Conservation (phyloP, 2,329 filamentous ascomycete species). For the Tolypocladium nubicola region DNA sequence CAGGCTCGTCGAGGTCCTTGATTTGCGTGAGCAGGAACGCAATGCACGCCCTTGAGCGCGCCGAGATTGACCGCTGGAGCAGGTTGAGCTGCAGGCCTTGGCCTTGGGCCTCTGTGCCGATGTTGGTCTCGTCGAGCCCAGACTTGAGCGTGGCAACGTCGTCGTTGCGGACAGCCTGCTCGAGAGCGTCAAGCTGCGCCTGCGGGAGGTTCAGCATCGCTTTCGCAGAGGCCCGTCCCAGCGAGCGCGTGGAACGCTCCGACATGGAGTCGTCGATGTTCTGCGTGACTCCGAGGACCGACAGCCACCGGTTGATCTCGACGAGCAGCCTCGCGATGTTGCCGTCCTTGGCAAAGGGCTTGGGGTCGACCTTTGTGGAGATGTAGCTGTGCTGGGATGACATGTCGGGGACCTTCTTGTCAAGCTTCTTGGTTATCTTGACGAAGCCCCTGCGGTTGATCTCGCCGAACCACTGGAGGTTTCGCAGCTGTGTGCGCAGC, state of each 20-base stretch:
- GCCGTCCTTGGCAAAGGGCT: slow-evolving; percentile 71
- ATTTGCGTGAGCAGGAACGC: slow-evolving; percentile 58
- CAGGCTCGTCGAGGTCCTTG: slow-evolving; percentile 67
- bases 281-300: slow-evolving; percentile 67
- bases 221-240: slow-evolving; percentile 68
- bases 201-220: slow-evolving; percentile 63
- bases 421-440: slow-evolving; percentile 98
- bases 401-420: slow-evolving; percentile 78
- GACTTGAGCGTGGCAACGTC: slow-evolving; percentile 46
- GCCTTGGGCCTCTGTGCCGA: slow-evolving; percentile 26
- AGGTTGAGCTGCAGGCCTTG: slow-evolving; percentile 69
- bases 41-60: slow-evolving; percentile 58
- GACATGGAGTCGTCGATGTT: slow-evolving; percentile 66
- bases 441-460: slow-evolving; percentile 91
- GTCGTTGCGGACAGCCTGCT: slow-evolving; percentile 61
- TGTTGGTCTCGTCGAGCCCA: slow-evolving; percentile 46
- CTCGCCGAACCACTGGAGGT: slow-evolving; percentile 95
- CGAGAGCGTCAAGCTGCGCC: slow-evolving; percentile 58
- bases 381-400: slow-evolving; percentile 79
- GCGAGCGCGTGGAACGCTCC: slow-evolving; percentile 61
- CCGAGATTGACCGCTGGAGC: slow-evolving; percentile 66
- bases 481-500: slow-evolving; percentile 74
- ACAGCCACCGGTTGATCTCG: slow-evolving; percentile 86
- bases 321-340: slow-evolving; percentile 36
- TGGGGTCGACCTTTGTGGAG: slow-evolving; percentile 79